Evolutionary conservation across 2,329 filamentous ascomycete species (phyloP).

Genomic region (Falciphora oryzae): DNA sequence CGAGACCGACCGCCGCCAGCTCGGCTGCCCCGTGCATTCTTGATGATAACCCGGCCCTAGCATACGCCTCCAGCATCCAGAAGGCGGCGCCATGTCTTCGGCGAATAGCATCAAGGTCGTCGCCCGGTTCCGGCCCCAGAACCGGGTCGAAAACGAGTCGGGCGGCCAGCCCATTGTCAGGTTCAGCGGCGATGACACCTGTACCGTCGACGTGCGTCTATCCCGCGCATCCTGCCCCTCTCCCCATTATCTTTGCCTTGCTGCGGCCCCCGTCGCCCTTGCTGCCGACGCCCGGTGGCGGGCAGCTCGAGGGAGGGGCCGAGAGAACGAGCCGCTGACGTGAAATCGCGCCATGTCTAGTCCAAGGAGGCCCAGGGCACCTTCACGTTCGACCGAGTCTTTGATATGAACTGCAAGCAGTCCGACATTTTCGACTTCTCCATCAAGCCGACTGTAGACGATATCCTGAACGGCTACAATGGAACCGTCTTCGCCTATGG

Average conservation of each 20-base stretch:
- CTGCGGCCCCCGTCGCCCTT: background rate
- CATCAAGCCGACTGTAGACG: conserved; percentile 91
- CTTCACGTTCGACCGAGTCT: conserved; percentile 97
- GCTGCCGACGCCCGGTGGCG: too few relatives aligned
- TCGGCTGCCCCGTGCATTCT: conserved; percentile 4
- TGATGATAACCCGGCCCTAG: conserved; percentile 20
- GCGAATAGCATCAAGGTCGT: conserved; percentile 78
- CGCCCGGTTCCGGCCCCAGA: conserved; percentile 95
- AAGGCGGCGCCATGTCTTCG: conserved; percentile 44
- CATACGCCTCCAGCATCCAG: conserved; percentile 18
- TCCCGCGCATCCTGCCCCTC: conserved; percentile 9
- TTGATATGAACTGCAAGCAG: conserved; percentile 88
- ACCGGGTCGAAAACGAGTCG: conserved; percentile 84
- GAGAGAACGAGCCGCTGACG: conserved; percentile 3
- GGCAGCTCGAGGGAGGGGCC: background rate
- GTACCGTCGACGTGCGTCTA: conserved; percentile 68
- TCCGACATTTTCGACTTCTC: conserved; percentile 97
- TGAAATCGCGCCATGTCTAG: conserved; percentile 35
- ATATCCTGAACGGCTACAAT: conserved; percentile 98
- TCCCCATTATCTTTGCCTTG: conserved; percentile 1
- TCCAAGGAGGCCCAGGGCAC: conserved; percentile 75
- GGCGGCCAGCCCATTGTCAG: conserved; percentile 88
- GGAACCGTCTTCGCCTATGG: conserved; percentile 98
- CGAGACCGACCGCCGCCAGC: conserved; percentile 5
- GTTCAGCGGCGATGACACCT: conserved; percentile 87